Base-by-base conservation (phyloP, 139 green algal genomes). In the Mesostigma viride region DNA sequence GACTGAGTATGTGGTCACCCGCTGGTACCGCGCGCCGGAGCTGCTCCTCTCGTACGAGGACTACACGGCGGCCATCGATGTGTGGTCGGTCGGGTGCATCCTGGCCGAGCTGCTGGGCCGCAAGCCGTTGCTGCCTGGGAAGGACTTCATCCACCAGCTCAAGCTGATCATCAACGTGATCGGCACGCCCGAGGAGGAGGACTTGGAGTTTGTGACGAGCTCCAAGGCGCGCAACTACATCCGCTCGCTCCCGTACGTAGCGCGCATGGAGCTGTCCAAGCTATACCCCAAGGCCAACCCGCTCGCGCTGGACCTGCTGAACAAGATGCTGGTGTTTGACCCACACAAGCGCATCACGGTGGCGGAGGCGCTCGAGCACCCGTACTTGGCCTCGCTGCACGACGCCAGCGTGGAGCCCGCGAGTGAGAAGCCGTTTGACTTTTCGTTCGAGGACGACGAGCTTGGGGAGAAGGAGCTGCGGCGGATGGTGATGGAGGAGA, bases 91-190 rank as follows among this genome's bases (percentile, higher is more conserved):
- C 17, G 81, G 81, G 0, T 86, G 81, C 76, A 86, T 86, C 26
- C 79, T 86, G 26, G 81, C 79, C 2, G 81, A 86, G 76, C 76
- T 86, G 26, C 75, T 86, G 17, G 79, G 72, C 2, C 68, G 81
- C 24, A 83, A 81, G 65, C 79, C 81, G 47, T 48, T 86, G 34
- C 85, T 86, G 45, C 79, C 81, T 5, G 81, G 81, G 14, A 83
- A 79, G 56, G 81, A 86, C 47, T 86, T 83, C 72, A 76, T 86
- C 36, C 75, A 86, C 60, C 81, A 86, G 79, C 70, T 86, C n/a
- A 84, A 86, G 33, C 67, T 86, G 8, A 85, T 86, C 72, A 83
- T 79, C 34, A 74, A 69, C 62, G 63, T 84, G 60, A 85, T 80
- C 40, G 76, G 76, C 5, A 69, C 72, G 47, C 74, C 74, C n/a